These are phyloP conservation scores for Inga leiocalycina DNA, from an alignment of 306 rosid species.

Conservation along the genomic window DNA sequence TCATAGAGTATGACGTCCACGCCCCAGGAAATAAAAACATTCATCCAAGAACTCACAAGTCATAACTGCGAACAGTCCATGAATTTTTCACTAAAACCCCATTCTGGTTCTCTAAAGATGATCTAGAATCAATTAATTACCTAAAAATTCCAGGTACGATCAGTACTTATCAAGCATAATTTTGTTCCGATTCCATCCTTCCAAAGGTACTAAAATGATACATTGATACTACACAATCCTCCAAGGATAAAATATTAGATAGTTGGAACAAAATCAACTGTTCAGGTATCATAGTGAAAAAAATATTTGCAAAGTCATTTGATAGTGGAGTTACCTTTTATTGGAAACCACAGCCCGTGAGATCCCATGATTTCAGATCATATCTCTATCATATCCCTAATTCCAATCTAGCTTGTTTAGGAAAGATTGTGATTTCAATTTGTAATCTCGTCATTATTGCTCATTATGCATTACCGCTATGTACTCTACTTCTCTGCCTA, in stretches of 20 bases:
- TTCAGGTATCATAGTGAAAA: neutral
- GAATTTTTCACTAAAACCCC: neutral
- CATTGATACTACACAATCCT: neutral
- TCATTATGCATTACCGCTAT: too few relatives aligned
- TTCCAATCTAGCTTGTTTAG: too few relatives aligned
- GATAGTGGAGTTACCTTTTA: neutral
- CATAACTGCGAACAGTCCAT: neutral
- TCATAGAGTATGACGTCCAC: neutral
- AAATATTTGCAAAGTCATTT: neutral
- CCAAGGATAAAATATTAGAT: neutral
- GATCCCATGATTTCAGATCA: too few relatives aligned
- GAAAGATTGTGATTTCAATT: too few relatives aligned
- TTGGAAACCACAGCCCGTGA: too few relatives aligned
- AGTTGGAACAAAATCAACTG: neutral
- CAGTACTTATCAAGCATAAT: neutral
- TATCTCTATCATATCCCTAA: too few relatives aligned
- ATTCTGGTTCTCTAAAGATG: neutral
- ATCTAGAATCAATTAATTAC: neutral
- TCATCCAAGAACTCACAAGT: constrained; percentile 1
- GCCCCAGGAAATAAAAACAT: neutral
- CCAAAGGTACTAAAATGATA: neutral
- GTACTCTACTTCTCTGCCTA: too few relatives aligned
- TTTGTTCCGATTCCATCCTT: neutral
- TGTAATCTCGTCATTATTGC: too few relatives aligned
- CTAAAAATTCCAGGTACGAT: neutral